Evolutionary conservation across 2,329 filamentous ascomycete genomes (phyloP).

Genomic region (Capronia americana): DNA sequence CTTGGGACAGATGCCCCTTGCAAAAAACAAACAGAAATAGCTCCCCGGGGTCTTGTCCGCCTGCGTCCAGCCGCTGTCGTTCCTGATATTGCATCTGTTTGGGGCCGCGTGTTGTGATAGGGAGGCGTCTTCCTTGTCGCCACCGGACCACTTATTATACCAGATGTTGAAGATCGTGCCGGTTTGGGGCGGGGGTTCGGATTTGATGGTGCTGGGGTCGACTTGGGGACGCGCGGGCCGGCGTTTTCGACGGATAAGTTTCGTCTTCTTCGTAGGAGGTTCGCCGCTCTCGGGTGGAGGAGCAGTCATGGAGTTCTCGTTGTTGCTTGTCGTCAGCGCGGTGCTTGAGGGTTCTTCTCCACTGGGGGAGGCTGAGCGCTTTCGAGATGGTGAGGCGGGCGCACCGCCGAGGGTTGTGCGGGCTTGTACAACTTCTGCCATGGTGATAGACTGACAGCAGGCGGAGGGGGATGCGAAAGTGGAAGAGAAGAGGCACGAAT

Average conservation of each 20-base stretch:
- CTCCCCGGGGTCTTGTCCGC: slow-evolving; percentile 78
- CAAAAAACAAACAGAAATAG: slow-evolving; percentile 93
- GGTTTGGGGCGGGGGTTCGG: slow-evolving; percentile 80
- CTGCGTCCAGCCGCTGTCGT: slow-evolving; percentile 78
- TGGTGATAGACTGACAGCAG: slow-evolving; percentile 1
- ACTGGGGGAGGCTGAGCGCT: slow-evolving; percentile 38
- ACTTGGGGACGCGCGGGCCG: slow-evolving; percentile 89
- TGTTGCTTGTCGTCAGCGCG: slow-evolving; percentile 34
- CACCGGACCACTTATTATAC: slow-evolving; percentile 99
- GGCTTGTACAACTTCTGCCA: slow-evolving; percentile 38
- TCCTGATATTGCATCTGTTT: slow-evolving; percentile 83
- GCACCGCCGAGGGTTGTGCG: slow-evolving; percentile 27
- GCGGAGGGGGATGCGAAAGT: not conserved
- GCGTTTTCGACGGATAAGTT: slow-evolving; percentile 90
- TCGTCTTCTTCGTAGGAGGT: slow-evolving; percentile 67
- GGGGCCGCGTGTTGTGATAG: slow-evolving; percentile 81
- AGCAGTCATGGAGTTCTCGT: slow-evolving; percentile 26
- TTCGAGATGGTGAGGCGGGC: slow-evolving; percentile 35
- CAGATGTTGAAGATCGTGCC: slow-evolving; percentile 97
- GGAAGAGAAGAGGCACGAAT: not conserved
- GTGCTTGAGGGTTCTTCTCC: slow-evolving; percentile 21
- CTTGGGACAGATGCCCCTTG: slow-evolving; percentile 79
- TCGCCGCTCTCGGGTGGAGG: slow-evolving; percentile 19
- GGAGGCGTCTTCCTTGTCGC: slow-evolving; percentile 91
- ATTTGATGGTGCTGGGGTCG: slow-evolving; percentile 80